Evolutionary conservation across 768 basidiomycete species (phyloP), one percentile per base, ranked within the genome.

Genomic region (Lentinula detonsa): DNA sequence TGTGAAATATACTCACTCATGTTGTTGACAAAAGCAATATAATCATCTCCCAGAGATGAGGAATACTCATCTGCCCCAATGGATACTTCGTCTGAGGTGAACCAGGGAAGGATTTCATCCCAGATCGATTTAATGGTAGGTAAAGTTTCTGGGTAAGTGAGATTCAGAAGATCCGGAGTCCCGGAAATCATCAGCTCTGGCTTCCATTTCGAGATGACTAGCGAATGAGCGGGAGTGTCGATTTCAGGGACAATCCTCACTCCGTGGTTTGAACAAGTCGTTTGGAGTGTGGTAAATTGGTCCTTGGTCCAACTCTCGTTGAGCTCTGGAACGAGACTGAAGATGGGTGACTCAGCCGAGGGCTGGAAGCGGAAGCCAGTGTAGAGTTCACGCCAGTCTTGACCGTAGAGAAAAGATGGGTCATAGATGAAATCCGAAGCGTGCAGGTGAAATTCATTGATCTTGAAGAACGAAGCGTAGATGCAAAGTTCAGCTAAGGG

Each of bases 31-130:
- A 76, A 80, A 7, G 71, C 65, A 50, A 76, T 73, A 62, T 79
- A 81, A 51, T 74, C 75, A 53, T 78, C 69, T 2, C 76, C 78
- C 8, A 78, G 65, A 5, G 69, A 64, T 7, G 72, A 42, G 9
- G 64, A 61, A 61, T 79, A 80, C 66, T 80, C 77, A 57, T 80
- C 78, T 28, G 77, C 77, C 11, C 79, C 79, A 40, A 81, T 79
- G 7, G 77, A 78, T 18, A 81, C 76, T 58, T 80, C 76, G 9
- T 66, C 51, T 56, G 73, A 67, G 18, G 74, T 63, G 63, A 75
- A 76, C 75, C 75, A 76, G 1, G 75, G 72, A 28, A 78, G 68
- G 60, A 74, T 67, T 60, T 76, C 75, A 18, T 73, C 66, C 79
- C 78, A 80, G 16, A 80, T 73, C 7, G 72, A 68, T 61, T 79